A percentile compares a stretch with the other conserved stretches of the same genome.
Conservation (phyloP, 1,139 yeast genomes). For the Diutina rugosa region DNA sequence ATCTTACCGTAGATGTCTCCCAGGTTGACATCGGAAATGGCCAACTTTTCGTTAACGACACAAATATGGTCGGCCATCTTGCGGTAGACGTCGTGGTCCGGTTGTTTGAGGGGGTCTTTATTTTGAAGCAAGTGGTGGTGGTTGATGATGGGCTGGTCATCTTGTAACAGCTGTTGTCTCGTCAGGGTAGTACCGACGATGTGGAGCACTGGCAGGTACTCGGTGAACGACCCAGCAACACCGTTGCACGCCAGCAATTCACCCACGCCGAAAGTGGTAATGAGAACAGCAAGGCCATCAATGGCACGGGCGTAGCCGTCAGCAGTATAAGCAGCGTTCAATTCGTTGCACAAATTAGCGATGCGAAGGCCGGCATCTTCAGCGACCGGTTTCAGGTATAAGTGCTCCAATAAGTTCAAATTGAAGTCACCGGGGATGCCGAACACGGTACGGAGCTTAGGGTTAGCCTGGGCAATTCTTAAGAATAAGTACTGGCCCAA, state of each 20-base stretch:
- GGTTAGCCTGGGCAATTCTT: slow-evolving; percentile 23
- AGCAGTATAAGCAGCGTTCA: slow-evolving; percentile 53
- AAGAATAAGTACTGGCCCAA: slow-evolving; percentile 25
- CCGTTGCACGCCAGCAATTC: slow-evolving; percentile 81
- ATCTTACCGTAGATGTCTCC: slow-evolving; percentile 25
- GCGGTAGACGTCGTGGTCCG: slow-evolving; percentile 53
- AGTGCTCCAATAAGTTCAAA: slow-evolving; percentile 22
- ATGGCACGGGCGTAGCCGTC: slow-evolving; percentile 62
- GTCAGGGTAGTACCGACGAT: slow-evolving; percentile 69
- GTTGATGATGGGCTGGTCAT: slow-evolving; percentile 11
- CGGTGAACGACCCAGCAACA: slow-evolving; percentile 71
- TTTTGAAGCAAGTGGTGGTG: slow-evolving; percentile 64
- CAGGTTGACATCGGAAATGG: slow-evolving; percentile 33
- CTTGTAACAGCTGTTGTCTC: slow-evolving; percentile 9
- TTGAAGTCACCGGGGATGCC: slow-evolving; percentile 34
- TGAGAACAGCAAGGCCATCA: slow-evolving; percentile 28
- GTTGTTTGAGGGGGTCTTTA: slow-evolving; percentile 29
- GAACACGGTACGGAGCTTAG: slow-evolving; percentile 19
- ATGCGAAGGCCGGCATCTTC: slow-evolving; percentile 4
- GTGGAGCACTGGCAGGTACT: slow-evolving; percentile 66
- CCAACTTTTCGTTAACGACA: slow-evolving; percentile 45
- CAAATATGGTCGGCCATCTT: slow-evolving; percentile 46
- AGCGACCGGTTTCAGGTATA: slow-evolving; percentile 15
- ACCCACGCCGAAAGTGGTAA: slow-evolving; percentile 76
- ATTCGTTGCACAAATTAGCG: slow-evolving; percentile 18